These are phyloP conservation scores for Pseudognaphalium luteoalbum DNA, from an alignment of 129 eudicot species.

Conservation along the genomic window DNA sequence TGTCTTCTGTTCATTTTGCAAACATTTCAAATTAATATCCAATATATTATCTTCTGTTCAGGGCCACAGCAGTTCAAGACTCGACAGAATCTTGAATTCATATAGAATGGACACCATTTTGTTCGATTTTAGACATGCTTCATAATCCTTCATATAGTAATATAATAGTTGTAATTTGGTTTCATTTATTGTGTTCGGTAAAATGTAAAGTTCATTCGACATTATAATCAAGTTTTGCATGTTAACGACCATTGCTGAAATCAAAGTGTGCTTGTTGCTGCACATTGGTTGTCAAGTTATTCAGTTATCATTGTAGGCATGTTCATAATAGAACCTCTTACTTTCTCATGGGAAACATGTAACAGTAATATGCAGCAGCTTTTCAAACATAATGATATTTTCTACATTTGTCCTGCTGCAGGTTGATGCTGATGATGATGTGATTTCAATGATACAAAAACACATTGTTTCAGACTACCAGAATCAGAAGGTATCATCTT, in stretches of 20 bases:
- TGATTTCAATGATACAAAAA: slow-evolving; percentile 55
- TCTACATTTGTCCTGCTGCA: slow-evolving; percentile 33
- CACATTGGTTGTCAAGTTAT: slow-evolving; percentile 13
- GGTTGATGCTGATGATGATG: slow-evolving; percentile 70
- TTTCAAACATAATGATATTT: background rate
- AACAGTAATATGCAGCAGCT: background rate
- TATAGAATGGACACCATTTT: background rate
- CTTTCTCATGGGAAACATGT: background rate
- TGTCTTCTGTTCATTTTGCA: background rate
- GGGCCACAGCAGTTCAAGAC: background rate
- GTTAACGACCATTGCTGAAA: background rate
- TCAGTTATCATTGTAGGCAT: background rate
- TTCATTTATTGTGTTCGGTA: background rate
- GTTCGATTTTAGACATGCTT: background rate
- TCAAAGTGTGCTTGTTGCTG: background rate
- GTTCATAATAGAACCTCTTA: background rate
- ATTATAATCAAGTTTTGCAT: slow-evolving; percentile 12
- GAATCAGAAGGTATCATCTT: slow-evolving; percentile 66
- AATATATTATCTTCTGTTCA: background rate
- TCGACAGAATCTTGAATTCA: background rate
- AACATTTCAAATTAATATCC: background rate
- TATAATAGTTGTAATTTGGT: background rate
- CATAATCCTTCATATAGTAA: background rate
- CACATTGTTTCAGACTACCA: slow-evolving; percentile 70
- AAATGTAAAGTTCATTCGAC: background rate